Evolutionary conservation across 352 stramenopile species (phyloP), one percentile per base, ranked within the genome.

Genomic region (Pythium pyrilobum): DNA sequence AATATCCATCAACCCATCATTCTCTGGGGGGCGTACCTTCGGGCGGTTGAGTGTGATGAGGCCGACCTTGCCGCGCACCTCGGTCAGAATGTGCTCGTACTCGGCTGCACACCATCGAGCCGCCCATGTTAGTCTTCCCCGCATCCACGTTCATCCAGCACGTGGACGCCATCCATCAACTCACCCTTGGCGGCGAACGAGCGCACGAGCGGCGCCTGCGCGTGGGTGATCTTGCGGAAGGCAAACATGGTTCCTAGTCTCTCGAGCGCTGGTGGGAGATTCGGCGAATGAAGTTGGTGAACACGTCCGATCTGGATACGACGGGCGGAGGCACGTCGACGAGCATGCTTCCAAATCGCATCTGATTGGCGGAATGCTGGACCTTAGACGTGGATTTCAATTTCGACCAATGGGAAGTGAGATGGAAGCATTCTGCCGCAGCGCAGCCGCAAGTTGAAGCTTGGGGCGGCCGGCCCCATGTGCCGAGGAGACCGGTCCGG

Each of bases 11-110:
- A 12, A 45, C 20, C 1, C n/a, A 43, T n/a, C n/a, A n/a, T n/a
- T n/a, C n/a, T n/a, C n/a, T n/a, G 8, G 31, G 0, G n/a, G 18
- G 38, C 33, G 25, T n/a, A 52, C 77, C 68, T 98, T 98, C 49
- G 96, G 96, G 41, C 95, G 91, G 79, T 99, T 91, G 51, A 99
- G 68, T 27, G 85, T 97, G 55, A 99, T 97, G 52, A 98, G 77
- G 41, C 82, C 96, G 23, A 98, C 93, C 52, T 90, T 94, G 62
- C 79, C 83, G 42, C 82, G 76, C 58, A 92, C 82, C 65, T 96
- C 85, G 3, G 85, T 89, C 28, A 72, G 62, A 50, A 97, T 96
- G 65, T 90, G 85, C 59, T 97, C 87, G 52, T 94, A 95, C 43
- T 81, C 73, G 56, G 66, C 78, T 87, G 64, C 21, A 57, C 4